Conservation (phyloP, 2,329 filamentous ascomycete genomes). For the Penicillium sp. region DNA sequence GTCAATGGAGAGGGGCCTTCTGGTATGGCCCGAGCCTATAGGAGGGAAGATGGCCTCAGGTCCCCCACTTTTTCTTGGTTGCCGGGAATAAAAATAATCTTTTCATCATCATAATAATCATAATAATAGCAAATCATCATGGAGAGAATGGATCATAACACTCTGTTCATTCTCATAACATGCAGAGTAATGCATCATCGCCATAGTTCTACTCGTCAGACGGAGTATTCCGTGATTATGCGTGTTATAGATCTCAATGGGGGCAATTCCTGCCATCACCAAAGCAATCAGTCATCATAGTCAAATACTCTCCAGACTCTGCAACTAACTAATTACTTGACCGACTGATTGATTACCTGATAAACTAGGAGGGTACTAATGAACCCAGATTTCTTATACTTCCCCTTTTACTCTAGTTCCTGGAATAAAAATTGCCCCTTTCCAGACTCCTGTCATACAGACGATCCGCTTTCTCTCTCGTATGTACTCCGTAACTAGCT, state of each 20-base stretch:
- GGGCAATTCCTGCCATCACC: not conserved
- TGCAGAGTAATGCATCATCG: not conserved
- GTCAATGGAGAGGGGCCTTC: conserved; percentile 3
- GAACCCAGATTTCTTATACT: not conserved
- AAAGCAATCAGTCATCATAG: not conserved
- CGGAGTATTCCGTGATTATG: not conserved
- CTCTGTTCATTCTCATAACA: not conserved
- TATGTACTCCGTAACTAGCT: not conserved
- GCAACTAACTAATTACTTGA: not conserved
- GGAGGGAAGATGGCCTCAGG: not conserved
- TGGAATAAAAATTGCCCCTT: not conserved
- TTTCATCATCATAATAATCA: conserved; percentile 1
- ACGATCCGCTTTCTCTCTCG: not conserved
- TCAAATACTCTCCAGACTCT: not conserved
- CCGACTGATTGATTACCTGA: not conserved
- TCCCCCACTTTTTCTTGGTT: conserved; percentile 3
- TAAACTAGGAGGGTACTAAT: not conserved
- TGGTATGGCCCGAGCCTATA: conserved; percentile 4
- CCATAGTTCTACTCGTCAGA: not conserved
- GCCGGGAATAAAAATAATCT: conserved; percentile 6
- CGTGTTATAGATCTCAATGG: not conserved
- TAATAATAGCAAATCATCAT: not conserved
- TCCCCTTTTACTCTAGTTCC: not conserved
- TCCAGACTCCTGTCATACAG: not conserved
- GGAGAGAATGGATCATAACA: not conserved